Evolutionary conservation across 2,329 filamentous ascomycete species (phyloP).

Genomic region (Pseudogymnoascus sp.): DNA sequence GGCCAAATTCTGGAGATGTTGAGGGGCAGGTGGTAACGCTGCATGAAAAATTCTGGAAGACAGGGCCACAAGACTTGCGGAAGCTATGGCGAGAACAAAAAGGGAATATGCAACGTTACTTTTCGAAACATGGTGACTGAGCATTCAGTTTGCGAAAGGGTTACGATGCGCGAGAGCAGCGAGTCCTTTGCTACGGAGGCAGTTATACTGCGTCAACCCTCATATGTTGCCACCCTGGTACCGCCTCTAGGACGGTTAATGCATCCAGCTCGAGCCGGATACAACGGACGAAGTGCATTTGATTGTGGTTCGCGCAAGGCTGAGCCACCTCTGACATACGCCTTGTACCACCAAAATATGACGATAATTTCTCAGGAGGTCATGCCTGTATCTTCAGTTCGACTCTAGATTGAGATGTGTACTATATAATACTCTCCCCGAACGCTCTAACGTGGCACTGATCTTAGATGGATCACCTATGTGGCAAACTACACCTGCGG

Average conservation of each 20-base stretch:
- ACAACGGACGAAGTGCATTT: background rate
- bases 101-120: slow-evolving; percentile 7
- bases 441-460: background rate
- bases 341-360: background rate
- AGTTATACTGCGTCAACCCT: background rate
- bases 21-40: slow-evolving; percentile 28
- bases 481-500: background rate
- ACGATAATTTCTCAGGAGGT: background rate
- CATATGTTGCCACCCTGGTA: background rate
- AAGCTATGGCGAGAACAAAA: slow-evolving; percentile 12
- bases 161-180: background rate
- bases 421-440: background rate
- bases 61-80: slow-evolving; percentile 19
- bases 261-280: background rate
- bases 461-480: background rate
- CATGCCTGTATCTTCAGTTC: background rate
- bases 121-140: background rate
- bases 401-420: background rate
- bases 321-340: background rate
- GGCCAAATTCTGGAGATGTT: slow-evolving; percentile 29
- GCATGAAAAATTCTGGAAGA: slow-evolving; percentile 33
- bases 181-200: background rate
- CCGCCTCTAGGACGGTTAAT: background rate
- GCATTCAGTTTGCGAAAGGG: background rate
- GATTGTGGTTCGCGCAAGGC: background rate